These are phyloP conservation scores for Claviceps africana DNA, from an alignment of 2,329 filamentous ascomycete genomes.

Conservation along the genomic window DNA sequence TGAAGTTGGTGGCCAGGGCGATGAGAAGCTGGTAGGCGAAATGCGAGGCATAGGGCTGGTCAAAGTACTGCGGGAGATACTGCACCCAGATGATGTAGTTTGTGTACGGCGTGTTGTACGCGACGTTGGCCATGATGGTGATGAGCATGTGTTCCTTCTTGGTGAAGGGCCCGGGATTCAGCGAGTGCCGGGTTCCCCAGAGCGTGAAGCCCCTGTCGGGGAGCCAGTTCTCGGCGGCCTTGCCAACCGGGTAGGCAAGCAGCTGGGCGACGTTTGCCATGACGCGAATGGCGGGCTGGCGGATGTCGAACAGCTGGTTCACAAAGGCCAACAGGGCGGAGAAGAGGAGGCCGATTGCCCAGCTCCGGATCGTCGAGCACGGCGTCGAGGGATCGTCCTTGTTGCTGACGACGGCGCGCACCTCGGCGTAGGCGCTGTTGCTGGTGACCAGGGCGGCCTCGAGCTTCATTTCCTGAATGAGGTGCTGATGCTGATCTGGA, in stretches of 20 bases:
- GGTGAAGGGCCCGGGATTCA: constrained; percentile 43
- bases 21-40: constrained; percentile 43
- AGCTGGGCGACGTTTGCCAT: constrained; percentile 42
- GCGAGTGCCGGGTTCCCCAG: constrained; percentile 30
- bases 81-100: constrained; percentile 43
- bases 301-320: constrained; percentile 46
- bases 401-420: constrained; percentile 41
- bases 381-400: constrained; percentile 36
- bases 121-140: constrained; percentile 48
- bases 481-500: constrained; percentile 31
- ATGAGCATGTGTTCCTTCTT: constrained; percentile 50
- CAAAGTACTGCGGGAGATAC: constrained; percentile 37
- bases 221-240: constrained; percentile 33
- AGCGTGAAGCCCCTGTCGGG: constrained; percentile 36
- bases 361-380: constrained; percentile 40
- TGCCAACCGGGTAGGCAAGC: constrained; percentile 40
- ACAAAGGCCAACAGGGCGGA: constrained; percentile 33
- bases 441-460: constrained; percentile 40
- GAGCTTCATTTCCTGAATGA: constrained; percentile 40
- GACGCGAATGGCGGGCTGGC: constrained; percentile 39
- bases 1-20: constrained; percentile 40
- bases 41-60: constrained; percentile 37
- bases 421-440: constrained; percentile 43
- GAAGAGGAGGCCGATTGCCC: constrained; percentile 39
- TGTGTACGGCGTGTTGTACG: constrained; percentile 38